phyloP scores from a whole-genome alignment of 805 yeast species.

The Yamadazyma nakazawae region DNA sequence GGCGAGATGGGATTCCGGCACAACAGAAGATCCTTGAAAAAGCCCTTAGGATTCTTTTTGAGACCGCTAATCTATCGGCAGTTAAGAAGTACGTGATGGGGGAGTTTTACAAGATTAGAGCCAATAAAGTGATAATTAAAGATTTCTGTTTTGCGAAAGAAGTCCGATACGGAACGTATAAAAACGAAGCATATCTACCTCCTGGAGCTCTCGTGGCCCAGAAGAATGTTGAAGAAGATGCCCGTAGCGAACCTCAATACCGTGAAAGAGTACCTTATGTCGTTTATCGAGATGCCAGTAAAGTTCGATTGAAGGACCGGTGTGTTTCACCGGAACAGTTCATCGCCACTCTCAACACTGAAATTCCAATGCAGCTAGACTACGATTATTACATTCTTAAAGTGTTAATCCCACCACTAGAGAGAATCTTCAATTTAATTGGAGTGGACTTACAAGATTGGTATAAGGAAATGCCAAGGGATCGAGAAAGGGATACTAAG shows the following conservation, averaged over 20 bases:
- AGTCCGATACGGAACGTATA: slow-evolving; percentile 81
- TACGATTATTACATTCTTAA: slow-evolving; percentile 81
- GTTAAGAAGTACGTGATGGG: slow-evolving; percentile 63
- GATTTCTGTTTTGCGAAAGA: slow-evolving; percentile 93
- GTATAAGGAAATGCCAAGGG: slow-evolving; percentile 65
- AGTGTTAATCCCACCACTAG: slow-evolving; percentile 85
- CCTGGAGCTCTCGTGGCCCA: slow-evolving; percentile 89
- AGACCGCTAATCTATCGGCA: slow-evolving; percentile 62
- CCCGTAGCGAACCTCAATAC: slow-evolving; percentile 79
- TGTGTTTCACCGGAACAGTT: slow-evolving; percentile 77
- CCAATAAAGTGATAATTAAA: slow-evolving; percentile 62
- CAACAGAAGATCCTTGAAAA: slow-evolving; percentile 80
- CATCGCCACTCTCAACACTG: slow-evolving; percentile 34
- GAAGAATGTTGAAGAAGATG: slow-evolving; percentile 59
- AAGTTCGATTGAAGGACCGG: slow-evolving; percentile 67
- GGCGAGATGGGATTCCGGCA: slow-evolving; percentile 94
- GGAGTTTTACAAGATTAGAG: slow-evolving; percentile 65
- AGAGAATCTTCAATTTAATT: slow-evolving; percentile 72
- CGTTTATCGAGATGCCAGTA: slow-evolving; percentile 55
- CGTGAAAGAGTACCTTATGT: slow-evolving; percentile 85
- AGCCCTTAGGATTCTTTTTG: slow-evolving; percentile 64
- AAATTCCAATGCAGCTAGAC: slow-evolving; percentile 53
- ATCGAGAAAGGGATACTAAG: slow-evolving; percentile 1
- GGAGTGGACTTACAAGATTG: slow-evolving; percentile 80
- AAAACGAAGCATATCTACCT: slow-evolving; percentile 68